A percentile compares a stretch with the other conserved stretches of the same genome.
Conservation (phyloP, 2,329 filamentous ascomycete genomes). For the Sporothrix brasiliensis region DNA sequence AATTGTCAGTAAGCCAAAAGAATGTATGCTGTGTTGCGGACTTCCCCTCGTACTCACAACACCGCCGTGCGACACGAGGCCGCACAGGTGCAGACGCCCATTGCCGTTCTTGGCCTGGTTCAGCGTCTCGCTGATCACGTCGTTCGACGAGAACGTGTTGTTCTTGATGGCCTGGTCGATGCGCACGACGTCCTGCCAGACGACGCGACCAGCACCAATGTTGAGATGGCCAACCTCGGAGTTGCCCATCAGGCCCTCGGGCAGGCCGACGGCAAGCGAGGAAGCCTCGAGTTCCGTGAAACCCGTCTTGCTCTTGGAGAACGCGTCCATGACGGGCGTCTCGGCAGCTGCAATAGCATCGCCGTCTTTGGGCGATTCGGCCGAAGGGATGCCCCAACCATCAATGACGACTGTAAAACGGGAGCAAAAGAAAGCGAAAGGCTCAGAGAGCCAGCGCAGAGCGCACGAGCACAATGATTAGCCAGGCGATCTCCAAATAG, state of each 20-base stretch:
- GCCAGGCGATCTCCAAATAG: constrained; percentile 61
- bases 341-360: constrained; percentile 94
- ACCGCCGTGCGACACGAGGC: constrained; percentile 92
- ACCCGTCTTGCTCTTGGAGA: constrained; percentile 78
- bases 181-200: constrained; percentile 97
- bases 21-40: neutral
- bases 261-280: constrained; percentile 90
- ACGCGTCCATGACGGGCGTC: constrained; percentile 92
- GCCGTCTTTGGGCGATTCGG: constrained; percentile 79
- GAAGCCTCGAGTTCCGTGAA: constrained; percentile 95
- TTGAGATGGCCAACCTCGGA: constrained; percentile 98
- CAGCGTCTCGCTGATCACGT: constrained; percentile 77
- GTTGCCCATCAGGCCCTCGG: constrained; percentile 98
- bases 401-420: constrained; percentile 86
- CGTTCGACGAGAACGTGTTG: constrained; percentile 72
- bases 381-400: constrained; percentile 89
- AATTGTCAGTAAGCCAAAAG: neutral
- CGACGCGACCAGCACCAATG: constrained; percentile 94
- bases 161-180: constrained; percentile 94
- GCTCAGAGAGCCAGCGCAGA: constrained; percentile 36
- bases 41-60: constrained; percentile 56
- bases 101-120: constrained; percentile 81
- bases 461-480: constrained; percentile 59
- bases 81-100: constrained; percentile 87
- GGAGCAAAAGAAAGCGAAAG: constrained; percentile 3